phyloP scores from a whole-genome alignment of 78 protist species.

The Guillardia theta region DNA sequence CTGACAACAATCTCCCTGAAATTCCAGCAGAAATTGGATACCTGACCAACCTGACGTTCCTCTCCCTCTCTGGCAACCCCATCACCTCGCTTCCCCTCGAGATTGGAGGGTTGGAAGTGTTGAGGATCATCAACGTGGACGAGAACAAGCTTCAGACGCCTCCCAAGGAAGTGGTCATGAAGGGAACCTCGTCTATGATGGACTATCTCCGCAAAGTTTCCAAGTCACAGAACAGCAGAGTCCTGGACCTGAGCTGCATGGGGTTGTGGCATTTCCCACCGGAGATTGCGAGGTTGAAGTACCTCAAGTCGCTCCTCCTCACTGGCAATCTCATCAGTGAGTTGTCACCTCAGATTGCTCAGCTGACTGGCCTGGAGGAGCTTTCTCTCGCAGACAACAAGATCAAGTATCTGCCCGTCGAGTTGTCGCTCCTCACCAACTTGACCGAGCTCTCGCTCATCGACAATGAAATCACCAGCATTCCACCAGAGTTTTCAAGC shows the following conservation, averaged over 20 bases:
- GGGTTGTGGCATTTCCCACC: conserved; percentile 25
- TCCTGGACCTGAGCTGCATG: conserved; percentile 36
- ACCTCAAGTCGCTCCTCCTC: conserved; percentile 18
- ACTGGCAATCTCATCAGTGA: neutral
- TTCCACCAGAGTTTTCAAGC: neutral
- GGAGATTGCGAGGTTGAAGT: neutral
- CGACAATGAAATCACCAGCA: neutral
- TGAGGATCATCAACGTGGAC: neutral
- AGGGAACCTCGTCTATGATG: neutral
- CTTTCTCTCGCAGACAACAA: conserved; percentile 37
- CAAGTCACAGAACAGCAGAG: neutral
- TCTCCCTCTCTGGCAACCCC: conserved; percentile 15
- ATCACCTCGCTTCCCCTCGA: conserved; percentile 12
- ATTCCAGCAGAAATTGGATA: neutral
- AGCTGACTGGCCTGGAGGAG: neutral
- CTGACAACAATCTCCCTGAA: neutral
- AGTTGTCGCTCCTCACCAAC: neutral
- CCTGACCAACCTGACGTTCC: conserved; percentile 10
- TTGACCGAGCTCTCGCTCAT: conserved; percentile 25
- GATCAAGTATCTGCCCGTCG: conserved; percentile 19
- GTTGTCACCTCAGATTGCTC: neutral
- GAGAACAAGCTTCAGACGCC: conserved; percentile 5
- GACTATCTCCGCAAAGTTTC: conserved; percentile 23
- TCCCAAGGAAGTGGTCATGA: conserved; percentile 12
- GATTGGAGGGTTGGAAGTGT: neutral